These are phyloP conservation scores for Saccharomycopsis sp. DNA, from an alignment of 805 yeast genomes.

Conservation along the genomic window DNA sequence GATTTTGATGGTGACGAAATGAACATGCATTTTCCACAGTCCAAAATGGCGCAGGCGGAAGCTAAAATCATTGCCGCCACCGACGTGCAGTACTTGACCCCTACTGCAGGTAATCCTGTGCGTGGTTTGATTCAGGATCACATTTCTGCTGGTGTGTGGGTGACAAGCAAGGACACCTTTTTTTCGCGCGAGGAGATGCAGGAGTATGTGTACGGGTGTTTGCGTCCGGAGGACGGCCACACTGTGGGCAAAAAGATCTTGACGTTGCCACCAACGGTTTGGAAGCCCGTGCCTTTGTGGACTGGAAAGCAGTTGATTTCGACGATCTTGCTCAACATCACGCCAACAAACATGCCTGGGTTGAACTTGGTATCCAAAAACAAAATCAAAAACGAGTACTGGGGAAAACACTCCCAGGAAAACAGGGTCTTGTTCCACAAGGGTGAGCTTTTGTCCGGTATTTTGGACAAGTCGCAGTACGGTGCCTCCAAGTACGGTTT, in stretches of 20 bases:
- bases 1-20: conserved; percentile 99
- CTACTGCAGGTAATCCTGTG: conserved; percentile 96
- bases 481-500: conserved; percentile 97
- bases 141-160: conserved; percentile 98
- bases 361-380: conserved; percentile 75
- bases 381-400: conserved; percentile 88
- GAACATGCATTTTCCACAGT: conserved; percentile 99
- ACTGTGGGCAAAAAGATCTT: conserved; percentile 60
- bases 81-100: conserved; percentile 94
- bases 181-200: conserved; percentile 90
- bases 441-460: conserved; percentile 88
- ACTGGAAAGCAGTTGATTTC: conserved; percentile 96
- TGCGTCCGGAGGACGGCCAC: conserved; percentile 97
- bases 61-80: conserved; percentile 94
- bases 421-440: conserved; percentile 78
- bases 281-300: conserved; percentile 89
- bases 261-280: conserved; percentile 83
- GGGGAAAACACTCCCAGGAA: conserved; percentile 83
- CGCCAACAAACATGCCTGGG: conserved; percentile 86
- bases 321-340: conserved; percentile 83
- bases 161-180: conserved; percentile 86
- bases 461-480: conserved; percentile 94
- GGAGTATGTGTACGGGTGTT: conserved; percentile 86
- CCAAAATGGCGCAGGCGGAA: conserved; percentile 94
- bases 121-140: conserved; percentile 99